These are phyloP conservation scores for Chaetomiaceae sp. DNA, from an alignment of 2,329 filamentous ascomycete genomes.

Conservation along the genomic window DNA sequence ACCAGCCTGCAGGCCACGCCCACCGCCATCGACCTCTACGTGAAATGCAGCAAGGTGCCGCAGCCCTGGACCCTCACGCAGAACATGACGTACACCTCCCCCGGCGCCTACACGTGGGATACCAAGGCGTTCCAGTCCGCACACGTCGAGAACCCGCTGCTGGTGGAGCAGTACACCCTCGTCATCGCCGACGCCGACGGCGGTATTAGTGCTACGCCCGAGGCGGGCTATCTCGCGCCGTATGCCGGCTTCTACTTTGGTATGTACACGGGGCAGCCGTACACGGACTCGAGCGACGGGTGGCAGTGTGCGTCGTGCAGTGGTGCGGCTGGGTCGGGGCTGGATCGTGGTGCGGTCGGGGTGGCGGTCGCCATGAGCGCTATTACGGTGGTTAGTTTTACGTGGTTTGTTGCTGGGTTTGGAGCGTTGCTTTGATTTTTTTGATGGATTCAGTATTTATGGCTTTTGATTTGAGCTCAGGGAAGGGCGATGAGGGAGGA, in stretches of 20 bases:
- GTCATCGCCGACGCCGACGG: constrained; percentile 57
- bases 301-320: constrained; percentile 58
- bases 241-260: constrained; percentile 51
- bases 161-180: constrained; percentile 55
- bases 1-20: constrained; percentile 55
- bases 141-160: constrained; percentile 43
- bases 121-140: constrained; percentile 43
- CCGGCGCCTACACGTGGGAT: constrained; percentile 55
- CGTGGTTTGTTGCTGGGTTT: constrained; percentile 58
- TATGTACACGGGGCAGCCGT: constrained; percentile 50
- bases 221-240: constrained; percentile 52
- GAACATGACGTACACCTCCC: constrained; percentile 57
- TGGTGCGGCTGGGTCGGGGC: constrained; percentile 40
- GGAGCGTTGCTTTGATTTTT: constrained; percentile 27
- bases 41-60: constrained; percentile 49
- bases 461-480: constrained; percentile 22
- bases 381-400: constrained; percentile 56
- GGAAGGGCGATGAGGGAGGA: not conserved
- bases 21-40: constrained; percentile 56
- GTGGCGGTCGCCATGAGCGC: constrained; percentile 52
- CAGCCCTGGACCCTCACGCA: constrained; percentile 57
- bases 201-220: constrained; percentile 44
- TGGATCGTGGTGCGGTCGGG: constrained; percentile 45
- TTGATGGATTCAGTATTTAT: too few relatives aligned
- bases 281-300: constrained; percentile 44